A percentile compares a stretch with the other conserved stretches of the same genome.
Evolutionary conservation across 345 rosid genomes (phyloP).

Genomic region (Ricinus communis): DNA sequence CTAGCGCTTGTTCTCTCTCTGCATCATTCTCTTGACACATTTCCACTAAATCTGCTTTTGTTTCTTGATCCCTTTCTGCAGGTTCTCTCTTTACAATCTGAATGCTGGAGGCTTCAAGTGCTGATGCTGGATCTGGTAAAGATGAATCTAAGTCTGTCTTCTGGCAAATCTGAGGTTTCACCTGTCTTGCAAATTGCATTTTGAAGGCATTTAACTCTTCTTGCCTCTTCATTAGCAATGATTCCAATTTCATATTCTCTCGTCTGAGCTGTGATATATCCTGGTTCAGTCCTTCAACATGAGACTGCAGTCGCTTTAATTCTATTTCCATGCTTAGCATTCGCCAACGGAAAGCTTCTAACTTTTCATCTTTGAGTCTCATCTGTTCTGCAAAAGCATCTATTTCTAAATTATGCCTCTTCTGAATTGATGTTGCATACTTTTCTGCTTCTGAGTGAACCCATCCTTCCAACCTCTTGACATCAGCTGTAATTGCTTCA

Average conservation of each 20-base stretch:
- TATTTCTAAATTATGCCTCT: conserved; percentile 62
- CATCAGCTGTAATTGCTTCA: conserved; percentile 43
- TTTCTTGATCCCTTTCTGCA: conserved; percentile 38
- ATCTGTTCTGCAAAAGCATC: conserved; percentile 70
- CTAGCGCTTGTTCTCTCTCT: conserved; percentile 32
- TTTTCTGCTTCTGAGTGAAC: conserved; percentile 60
- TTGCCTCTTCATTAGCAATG: conserved; percentile 43
- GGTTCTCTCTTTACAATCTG: conserved; percentile 41
- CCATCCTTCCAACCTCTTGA: conserved; percentile 56
- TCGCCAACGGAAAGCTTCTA: conserved; percentile 72
- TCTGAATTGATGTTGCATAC: conserved; percentile 52
- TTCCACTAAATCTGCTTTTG: conserved; percentile 22
- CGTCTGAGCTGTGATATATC: conserved; percentile 59
- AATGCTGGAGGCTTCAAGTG: conserved; percentile 30
- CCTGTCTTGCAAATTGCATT: conserved; percentile 37
- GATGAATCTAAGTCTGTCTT: conserved; percentile 34
- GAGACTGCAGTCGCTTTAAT: conserved; percentile 63
- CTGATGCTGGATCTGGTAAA: conserved; percentile 32
- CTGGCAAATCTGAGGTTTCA: conserved; percentile 31
- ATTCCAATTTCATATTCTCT: conserved; percentile 56
- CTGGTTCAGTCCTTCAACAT: conserved; percentile 54
- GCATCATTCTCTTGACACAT: conserved; percentile 27
- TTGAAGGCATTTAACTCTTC: conserved; percentile 52
- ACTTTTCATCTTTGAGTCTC: conserved; percentile 76
- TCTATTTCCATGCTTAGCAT: conserved; percentile 76